Percentiles rank a stretch among this genome's conserved stretches.
phyloP scores from a whole-genome alignment of 495 filamentous ascomycete species.

The Penicillium waksmanii region DNA sequence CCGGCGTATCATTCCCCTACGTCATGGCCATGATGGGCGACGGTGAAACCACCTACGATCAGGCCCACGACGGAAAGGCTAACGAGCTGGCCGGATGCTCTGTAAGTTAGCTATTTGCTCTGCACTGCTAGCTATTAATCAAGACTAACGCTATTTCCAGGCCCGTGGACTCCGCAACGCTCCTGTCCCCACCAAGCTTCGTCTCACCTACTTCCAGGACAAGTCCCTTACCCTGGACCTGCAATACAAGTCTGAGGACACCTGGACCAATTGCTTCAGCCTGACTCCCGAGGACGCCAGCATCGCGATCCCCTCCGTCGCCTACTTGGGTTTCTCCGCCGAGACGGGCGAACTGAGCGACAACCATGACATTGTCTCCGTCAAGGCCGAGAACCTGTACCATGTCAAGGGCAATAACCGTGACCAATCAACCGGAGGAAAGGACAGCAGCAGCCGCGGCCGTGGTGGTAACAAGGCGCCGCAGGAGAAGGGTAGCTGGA shows the following conservation, averaged over 20 bases:
- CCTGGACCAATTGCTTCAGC: slow-evolving; percentile 91
- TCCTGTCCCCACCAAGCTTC: slow-evolving; percentile 78
- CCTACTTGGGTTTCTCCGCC: slow-evolving; percentile 93
- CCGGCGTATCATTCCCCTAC: slow-evolving; percentile 93
- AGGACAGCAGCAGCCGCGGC: slow-evolving; percentile 37
- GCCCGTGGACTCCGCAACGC: slow-evolving; percentile 85
- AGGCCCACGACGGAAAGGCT: slow-evolving; percentile 91
- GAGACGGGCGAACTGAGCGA: slow-evolving; percentile 97
- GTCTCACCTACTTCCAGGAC: slow-evolving; percentile 95
- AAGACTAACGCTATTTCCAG: slow-evolving; percentile 36
- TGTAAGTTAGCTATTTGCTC: slow-evolving; percentile 42
- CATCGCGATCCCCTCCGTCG: slow-evolving; percentile 82
- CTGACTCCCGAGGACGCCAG: slow-evolving; percentile 61
- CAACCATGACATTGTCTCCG: slow-evolving; percentile 94
- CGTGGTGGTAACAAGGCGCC: slow-evolving; percentile 38
- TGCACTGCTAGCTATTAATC: background rate
- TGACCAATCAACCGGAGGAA: slow-evolving; percentile 40
- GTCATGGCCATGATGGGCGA: slow-evolving; percentile 99
- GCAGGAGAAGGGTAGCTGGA: slow-evolving; percentile 71
- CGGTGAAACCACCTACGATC: slow-evolving; percentile 85
- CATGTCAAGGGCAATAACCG: slow-evolving; percentile 49
- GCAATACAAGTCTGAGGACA: slow-evolving; percentile 85
- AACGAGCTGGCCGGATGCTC: slow-evolving; percentile 95
- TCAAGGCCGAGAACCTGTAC: slow-evolving; percentile 90
- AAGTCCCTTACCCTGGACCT: slow-evolving; percentile 88